phyloP scores from a whole-genome alignment of 2,329 filamentous ascomycete species.

The Graphilbum sp. region DNA sequence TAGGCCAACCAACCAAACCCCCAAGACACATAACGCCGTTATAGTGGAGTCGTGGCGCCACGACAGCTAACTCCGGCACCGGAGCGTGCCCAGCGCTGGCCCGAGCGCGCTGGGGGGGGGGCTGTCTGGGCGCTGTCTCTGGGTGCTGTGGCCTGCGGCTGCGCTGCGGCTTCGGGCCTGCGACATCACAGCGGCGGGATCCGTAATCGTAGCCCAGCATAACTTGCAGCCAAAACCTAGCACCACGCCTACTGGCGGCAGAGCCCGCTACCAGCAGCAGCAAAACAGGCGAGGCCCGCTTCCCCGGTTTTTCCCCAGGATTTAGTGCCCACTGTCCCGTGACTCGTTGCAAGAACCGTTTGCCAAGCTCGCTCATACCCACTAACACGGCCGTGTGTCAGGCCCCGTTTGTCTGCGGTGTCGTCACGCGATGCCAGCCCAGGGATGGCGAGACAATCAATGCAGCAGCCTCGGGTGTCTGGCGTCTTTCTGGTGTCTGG shows the following conservation, averaged over 20 bases:
- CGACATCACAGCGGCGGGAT: too few relatives aligned
- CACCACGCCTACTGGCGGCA: not conserved
- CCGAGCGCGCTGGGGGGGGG: too few relatives aligned
- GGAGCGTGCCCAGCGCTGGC: not conserved
- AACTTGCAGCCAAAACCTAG: not conserved
- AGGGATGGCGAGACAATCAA: conserved; percentile 4
- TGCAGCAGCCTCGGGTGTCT: not conserved
- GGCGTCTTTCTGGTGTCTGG: too few relatives aligned
- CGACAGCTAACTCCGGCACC: conserved; percentile 2
- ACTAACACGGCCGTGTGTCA: not conserved
- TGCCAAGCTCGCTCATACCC: not conserved
- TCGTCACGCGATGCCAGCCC: conserved; percentile 3
- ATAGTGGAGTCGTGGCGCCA: not conserved
- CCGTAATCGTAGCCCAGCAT: too few relatives aligned
- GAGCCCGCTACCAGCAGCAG: not conserved
- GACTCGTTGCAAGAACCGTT: conserved; percentile 3
- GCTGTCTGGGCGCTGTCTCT: too few relatives aligned
- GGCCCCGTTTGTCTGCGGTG: not conserved
- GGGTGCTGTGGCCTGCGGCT: too few relatives aligned
- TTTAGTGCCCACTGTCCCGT: conserved; percentile 7
- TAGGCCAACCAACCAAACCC: too few relatives aligned
- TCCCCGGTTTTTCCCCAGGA: conserved; percentile 10
- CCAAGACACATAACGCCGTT: not conserved
- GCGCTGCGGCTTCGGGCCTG: too few relatives aligned
- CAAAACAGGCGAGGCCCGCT: too few relatives aligned